phyloP scores from a whole-genome alignment of 768 basidiomycete genomes.

The Cystofilobasidium macerans region DNA sequence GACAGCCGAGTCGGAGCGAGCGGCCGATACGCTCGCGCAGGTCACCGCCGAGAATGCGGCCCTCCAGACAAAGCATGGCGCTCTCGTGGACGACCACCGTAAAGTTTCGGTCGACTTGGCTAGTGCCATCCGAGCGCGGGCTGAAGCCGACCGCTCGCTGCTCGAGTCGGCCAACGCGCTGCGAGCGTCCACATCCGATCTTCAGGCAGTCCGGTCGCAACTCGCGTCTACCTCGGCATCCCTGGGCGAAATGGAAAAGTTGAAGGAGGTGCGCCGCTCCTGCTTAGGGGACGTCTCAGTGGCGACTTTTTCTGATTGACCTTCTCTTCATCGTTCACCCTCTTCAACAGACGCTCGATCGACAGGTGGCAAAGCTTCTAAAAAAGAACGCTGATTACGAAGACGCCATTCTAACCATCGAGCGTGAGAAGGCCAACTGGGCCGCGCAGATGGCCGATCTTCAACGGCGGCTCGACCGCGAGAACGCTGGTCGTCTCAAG shows the following conservation, averaged over 20 bases:
- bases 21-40: constrained; percentile 58
- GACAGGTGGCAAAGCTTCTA: constrained; percentile 60
- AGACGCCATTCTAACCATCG: constrained; percentile 70
- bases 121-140: constrained; percentile 40
- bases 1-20: constrained; percentile 50
- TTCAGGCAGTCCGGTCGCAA: constrained; percentile 56
- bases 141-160: constrained; percentile 45
- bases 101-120: constrained; percentile 41
- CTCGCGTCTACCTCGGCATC: constrained; percentile 58
- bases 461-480: constrained; percentile 53
- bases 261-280: constrained; percentile 55
- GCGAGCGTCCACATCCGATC: constrained; percentile 56
- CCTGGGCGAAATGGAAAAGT: constrained; percentile 47
- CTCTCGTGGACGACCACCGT: constrained; percentile 51
- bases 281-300: too few relatives aligned
- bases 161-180: constrained; percentile 53
- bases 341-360: constrained; percentile 54
- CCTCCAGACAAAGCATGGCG: constrained; percentile 49
- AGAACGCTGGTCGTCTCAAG: constrained; percentile 59
- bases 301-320: too few relatives aligned
- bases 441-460: constrained; percentile 60
- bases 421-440: constrained; percentile 66
- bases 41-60: constrained; percentile 66
- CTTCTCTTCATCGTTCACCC: constrained; percentile 14
- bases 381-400: constrained; percentile 75